Evolutionary conservation across 257 asterid genomes (phyloP).

Genomic region (Jaltomata sinuosa): DNA sequence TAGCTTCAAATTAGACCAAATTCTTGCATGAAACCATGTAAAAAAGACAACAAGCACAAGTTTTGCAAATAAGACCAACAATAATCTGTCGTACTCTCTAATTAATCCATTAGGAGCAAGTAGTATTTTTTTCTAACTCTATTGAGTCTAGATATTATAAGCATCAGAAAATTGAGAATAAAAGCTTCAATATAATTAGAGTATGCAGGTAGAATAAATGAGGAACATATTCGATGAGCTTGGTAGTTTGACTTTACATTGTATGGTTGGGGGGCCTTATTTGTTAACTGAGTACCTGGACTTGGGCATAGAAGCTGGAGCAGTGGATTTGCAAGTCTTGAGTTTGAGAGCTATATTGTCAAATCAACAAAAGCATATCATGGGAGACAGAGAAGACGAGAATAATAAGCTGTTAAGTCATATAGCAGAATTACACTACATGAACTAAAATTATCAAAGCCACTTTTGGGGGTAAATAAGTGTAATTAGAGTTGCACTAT

Average conservation of each 20-base stretch:
- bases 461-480: neutral
- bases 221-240: neutral
- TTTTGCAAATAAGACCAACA: neutral
- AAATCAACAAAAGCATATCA: neutral
- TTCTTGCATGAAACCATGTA: neutral
- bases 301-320: slow-evolving; percentile 1
- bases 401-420: neutral
- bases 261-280: neutral
- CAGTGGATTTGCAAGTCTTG: slow-evolving; percentile 3
- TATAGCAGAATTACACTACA: neutral
- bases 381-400: neutral
- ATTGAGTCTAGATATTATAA: neutral
- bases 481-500: neutral
- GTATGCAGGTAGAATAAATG: neutral
- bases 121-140: neutral
- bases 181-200: neutral
- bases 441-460: neutral
- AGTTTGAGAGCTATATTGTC: neutral
- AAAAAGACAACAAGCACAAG: neutral
- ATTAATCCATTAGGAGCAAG: neutral
- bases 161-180: neutral
- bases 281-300: neutral
- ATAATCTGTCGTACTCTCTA: neutral
- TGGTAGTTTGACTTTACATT: neutral
- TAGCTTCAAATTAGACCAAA: neutral